Evolutionary conservation across 257 asterid species (phyloP).

Genomic region (Hygrophila difformis): DNA sequence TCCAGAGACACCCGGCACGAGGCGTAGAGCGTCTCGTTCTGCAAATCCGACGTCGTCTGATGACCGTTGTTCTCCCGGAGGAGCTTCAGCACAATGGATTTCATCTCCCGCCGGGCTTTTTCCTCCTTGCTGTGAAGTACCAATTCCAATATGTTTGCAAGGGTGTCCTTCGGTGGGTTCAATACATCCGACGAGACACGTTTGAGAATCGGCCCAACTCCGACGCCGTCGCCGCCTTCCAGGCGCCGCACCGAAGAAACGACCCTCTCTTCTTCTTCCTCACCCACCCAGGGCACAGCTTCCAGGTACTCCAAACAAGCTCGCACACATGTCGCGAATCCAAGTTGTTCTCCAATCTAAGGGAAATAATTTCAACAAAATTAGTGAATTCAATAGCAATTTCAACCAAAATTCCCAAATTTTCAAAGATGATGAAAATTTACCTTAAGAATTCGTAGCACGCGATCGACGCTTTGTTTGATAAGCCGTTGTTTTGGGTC

Average conservation of each 20-base stretch:
- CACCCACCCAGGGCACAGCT: constrained; percentile 99
- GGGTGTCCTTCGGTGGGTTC: constrained; percentile 53
- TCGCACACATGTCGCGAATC: constrained; percentile 52
- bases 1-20: constrained; percentile 62
- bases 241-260: constrained; percentile 57
- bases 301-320: constrained; percentile 89
- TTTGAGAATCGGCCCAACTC: constrained; percentile 64
- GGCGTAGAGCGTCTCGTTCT: constrained; percentile 42
- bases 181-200: constrained; percentile 60
- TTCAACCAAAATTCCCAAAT: no score
- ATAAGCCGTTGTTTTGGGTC: constrained; percentile 81
- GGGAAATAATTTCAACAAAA: neutral
- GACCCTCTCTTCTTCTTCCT: constrained; percentile 89
- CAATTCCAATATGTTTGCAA: constrained; percentile 59
- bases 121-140: constrained; percentile 86
- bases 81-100: constrained; percentile 71
- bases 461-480: constrained; percentile 80
- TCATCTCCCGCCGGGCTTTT: constrained; percentile 83
- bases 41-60: constrained; percentile 42
- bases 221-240: constrained; percentile 51
- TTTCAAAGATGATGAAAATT: neutral
- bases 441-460: constrained; percentile 85
- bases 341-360: constrained; percentile 72
- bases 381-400: no score
- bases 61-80: constrained; percentile 47